Conservation (phyloP, 257 asterid genomes). For the Petunia axillaris region DNA sequence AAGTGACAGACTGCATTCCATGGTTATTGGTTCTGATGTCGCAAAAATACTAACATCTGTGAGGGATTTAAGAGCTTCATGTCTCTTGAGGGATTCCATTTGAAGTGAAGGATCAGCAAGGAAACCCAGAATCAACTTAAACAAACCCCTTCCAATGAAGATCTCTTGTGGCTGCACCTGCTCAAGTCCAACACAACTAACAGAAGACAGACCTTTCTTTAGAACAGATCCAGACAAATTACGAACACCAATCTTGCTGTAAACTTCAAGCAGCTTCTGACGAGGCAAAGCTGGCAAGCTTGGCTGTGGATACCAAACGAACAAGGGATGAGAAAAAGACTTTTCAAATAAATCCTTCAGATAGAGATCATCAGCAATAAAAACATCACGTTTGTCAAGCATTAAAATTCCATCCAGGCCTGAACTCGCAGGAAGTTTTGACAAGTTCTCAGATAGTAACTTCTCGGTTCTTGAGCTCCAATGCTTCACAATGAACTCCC, state of each 20-base stretch:
- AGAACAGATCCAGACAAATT: constrained; percentile 36
- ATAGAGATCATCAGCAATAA: constrained; percentile 44
- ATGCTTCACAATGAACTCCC: constrained; percentile 40
- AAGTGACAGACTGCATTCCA: constrained; percentile 35
- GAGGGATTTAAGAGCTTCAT: constrained; percentile 31
- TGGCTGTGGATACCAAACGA: constrained; percentile 45
- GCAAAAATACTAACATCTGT: constrained; percentile 25
- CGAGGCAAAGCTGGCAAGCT: constrained; percentile 37
- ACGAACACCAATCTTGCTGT: constrained; percentile 34
- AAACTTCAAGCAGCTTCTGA: constrained; percentile 36
- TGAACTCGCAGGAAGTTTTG: constrained; percentile 37
- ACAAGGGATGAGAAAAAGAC: constrained; percentile 33
- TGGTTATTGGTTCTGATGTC: constrained; percentile 26
- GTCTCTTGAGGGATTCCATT: constrained; percentile 36
- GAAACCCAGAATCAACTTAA: constrained; percentile 40
- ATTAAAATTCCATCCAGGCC: constrained; percentile 28
- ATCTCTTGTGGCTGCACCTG: constrained; percentile 25
- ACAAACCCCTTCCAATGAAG: constrained; percentile 30
- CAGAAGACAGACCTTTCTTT: constrained; percentile 21
- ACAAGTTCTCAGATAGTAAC: constrained; percentile 28
- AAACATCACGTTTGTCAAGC: constrained; percentile 36
- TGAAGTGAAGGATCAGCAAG: constrained; percentile 35
- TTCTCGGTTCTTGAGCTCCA: constrained; percentile 32
- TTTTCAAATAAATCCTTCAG: constrained; percentile 37
- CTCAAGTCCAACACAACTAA: constrained; percentile 21